These are phyloP conservation scores for Curvularia lunata DNA, from an alignment of 2,329 filamentous ascomycete species.

Conservation along the genomic window DNA sequence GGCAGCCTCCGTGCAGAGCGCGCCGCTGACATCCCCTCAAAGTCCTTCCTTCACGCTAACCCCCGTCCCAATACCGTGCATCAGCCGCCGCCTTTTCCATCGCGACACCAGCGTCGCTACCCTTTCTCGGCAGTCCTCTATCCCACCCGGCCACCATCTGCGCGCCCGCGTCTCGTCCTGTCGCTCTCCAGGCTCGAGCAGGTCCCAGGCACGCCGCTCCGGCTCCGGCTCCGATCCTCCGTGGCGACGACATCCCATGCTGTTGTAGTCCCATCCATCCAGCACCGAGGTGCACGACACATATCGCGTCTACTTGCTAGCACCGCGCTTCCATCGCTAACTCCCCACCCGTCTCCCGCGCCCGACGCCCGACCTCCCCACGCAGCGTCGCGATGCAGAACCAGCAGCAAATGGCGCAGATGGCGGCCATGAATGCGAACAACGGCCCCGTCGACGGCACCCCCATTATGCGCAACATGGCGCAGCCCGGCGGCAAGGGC, in stretches of 20 bases:
- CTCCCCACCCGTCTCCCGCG: conserved; percentile 25
- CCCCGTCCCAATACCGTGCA: conserved; percentile 22
- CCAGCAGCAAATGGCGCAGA: conserved; percentile 66
- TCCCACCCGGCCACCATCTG: conserved; percentile 11
- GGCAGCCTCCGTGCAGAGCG: conserved; percentile 15
- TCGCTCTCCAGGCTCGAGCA: conserved; percentile 1
- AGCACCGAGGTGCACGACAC: conserved; percentile 38
- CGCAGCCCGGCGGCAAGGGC: conserved; percentile 39
- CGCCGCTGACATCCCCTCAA: conserved; percentile 17
- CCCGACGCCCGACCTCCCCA: conserved; percentile 24
- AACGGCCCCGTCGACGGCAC: conserved; percentile 68
- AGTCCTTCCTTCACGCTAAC: conserved; percentile 23
- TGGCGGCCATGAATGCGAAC: conserved; percentile 69
- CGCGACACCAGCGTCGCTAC: conserved; percentile 18
- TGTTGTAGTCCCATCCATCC: conserved; percentile 29
- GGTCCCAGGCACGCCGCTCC: conserved; percentile 23
- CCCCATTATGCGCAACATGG: conserved; percentile 70
- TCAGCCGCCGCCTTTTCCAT: conserved; percentile 27
- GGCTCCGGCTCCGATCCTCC: conserved; percentile 25
- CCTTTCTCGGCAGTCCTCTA: conserved; percentile 11
- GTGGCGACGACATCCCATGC: conserved; percentile 43
- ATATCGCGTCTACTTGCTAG: conserved; percentile 18
- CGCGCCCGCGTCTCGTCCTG: conserved; percentile 16
- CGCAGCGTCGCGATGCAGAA: conserved; percentile 45
- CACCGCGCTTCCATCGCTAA: conserved; percentile 24